phyloP scores from a whole-genome alignment of 2,329 filamentous ascomycete genomes.

The Colletotrichum euphorbiae region DNA sequence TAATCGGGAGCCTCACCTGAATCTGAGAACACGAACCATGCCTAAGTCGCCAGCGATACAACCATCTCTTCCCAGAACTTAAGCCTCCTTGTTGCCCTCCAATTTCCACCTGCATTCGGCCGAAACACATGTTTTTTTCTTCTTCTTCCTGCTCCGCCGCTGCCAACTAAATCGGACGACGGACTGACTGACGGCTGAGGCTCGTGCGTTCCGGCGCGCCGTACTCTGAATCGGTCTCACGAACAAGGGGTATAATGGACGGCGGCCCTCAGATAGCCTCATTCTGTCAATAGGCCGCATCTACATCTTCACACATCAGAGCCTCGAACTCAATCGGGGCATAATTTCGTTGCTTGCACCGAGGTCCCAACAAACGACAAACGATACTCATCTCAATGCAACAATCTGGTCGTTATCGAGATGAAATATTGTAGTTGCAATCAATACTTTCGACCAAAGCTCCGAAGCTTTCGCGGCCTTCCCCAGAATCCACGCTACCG shows the following conservation, averaged over 20 bases:
- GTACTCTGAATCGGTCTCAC: neutral
- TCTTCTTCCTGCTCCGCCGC: neutral
- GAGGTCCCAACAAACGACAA: constrained; percentile 2
- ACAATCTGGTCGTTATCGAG: constrained; percentile 12
- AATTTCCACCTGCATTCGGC: constrained; percentile 36
- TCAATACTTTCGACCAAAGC: neutral
- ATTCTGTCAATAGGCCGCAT: neutral
- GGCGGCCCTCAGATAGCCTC: neutral
- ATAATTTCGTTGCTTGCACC: neutral
- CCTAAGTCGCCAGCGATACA: constrained; percentile 27
- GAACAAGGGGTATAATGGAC: constrained; percentile 1
- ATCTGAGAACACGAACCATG: constrained; percentile 42
- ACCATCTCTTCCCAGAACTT: constrained; percentile 2
- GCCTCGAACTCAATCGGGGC: neutral
- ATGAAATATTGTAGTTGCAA: constrained; percentile 28
- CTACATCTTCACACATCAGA: neutral
- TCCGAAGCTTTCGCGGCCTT: constrained; percentile 21
- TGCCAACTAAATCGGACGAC: constrained; percentile 4
- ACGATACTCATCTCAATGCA: constrained; percentile 12
- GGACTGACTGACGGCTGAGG: constrained; percentile 6
- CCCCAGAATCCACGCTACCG: constrained; percentile 24
- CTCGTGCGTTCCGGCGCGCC: constrained; percentile 18
- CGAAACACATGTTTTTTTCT: constrained; percentile 20
- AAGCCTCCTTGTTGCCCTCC: constrained; percentile 15
- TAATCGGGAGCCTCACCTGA: constrained; percentile 42